Percentiles rank a stretch among this genome's conserved stretches.
These are phyloP conservation scores for Gossypium davidsonii DNA, from an alignment of 441 rosid species.

Conservation along the genomic window DNA sequence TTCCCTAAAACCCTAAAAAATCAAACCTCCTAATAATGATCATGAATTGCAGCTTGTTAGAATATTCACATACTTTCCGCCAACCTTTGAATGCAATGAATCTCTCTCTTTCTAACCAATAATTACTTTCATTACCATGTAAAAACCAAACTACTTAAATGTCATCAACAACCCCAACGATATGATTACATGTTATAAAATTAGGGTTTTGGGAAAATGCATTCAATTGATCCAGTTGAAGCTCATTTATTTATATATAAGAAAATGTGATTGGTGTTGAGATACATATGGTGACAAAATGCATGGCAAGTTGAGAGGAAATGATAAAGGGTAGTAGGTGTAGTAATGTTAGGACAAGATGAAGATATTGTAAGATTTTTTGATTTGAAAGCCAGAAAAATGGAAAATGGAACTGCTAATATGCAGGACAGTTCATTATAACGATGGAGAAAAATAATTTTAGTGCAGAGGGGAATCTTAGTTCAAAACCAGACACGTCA, in stretches of 20 bases:
- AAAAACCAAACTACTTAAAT: not conserved
- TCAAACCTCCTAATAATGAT: not conserved
- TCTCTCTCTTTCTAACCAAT: not conserved
- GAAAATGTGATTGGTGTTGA: too few relatives aligned
- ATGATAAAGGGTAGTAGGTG: not conserved
- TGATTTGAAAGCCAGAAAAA: slow-evolving; percentile 16
- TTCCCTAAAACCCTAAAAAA: not conserved
- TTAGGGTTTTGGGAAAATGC: not conserved
- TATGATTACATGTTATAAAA: too few relatives aligned
- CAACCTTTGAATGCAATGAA: not conserved
- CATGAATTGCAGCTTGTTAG: not conserved
- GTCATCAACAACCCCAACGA: not conserved
- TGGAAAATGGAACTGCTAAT: slow-evolving; percentile 9
- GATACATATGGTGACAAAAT: not conserved
- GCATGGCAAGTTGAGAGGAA: not conserved
- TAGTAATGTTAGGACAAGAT: not conserved
- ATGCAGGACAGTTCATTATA: slow-evolving; percentile 21
- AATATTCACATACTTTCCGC: not conserved
- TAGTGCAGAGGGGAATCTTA: slow-evolving; percentile 11
- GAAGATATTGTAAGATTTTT: slow-evolving; percentile 16
- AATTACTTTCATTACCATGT: too few relatives aligned
- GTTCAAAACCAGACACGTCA: slow-evolving; percentile 13
- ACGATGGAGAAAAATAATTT: slow-evolving; percentile 3
- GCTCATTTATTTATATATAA: too few relatives aligned
- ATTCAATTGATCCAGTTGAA: too few relatives aligned